A percentile compares a stretch with the other conserved stretches of the same genome.
Conservation (phyloP, 2,329 filamentous ascomycete genomes). For the Aaosphaeria pasadenensis region DNA sequence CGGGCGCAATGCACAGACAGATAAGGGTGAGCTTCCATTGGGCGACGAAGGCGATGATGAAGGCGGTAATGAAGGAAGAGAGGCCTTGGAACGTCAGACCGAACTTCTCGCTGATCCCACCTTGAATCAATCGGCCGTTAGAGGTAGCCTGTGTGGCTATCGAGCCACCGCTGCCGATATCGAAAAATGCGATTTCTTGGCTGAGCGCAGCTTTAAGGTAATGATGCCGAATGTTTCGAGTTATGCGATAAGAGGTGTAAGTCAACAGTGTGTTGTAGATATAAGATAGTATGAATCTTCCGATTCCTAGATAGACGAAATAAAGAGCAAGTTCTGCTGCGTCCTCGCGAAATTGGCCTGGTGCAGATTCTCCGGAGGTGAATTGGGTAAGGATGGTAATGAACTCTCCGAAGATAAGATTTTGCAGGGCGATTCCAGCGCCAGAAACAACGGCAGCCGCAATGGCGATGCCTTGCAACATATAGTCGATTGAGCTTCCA, state of each 20-base stretch:
- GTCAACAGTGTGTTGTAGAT: not conserved
- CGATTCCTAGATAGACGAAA: not conserved
- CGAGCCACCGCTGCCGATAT: not conserved
- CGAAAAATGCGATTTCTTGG: not conserved
- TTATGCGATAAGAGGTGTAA: not conserved
- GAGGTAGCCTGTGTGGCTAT: not conserved
- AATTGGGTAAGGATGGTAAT: not conserved
- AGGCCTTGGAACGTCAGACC: not conserved
- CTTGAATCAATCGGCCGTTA: not conserved
- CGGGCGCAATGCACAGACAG: conserved; percentile 43
- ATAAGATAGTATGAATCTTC: not conserved
- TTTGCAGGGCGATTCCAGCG: not conserved
- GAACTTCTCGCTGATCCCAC: not conserved
- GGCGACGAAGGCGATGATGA: conserved; percentile 82
- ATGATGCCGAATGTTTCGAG: not conserved
- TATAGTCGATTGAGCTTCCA: not conserved
- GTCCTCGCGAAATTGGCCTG: not conserved
- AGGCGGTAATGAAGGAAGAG: conserved; percentile 49
- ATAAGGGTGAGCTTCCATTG: conserved; percentile 91
- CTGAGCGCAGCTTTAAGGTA: not conserved
- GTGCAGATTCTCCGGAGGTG: not conserved
- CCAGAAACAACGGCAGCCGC: not conserved
- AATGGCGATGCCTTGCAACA: not conserved
- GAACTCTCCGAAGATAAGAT: not conserved
- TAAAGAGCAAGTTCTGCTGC: not conserved